phyloP scores from a whole-genome alignment of 495 filamentous ascomycete genomes.

The Durotheca rogersii region DNA sequence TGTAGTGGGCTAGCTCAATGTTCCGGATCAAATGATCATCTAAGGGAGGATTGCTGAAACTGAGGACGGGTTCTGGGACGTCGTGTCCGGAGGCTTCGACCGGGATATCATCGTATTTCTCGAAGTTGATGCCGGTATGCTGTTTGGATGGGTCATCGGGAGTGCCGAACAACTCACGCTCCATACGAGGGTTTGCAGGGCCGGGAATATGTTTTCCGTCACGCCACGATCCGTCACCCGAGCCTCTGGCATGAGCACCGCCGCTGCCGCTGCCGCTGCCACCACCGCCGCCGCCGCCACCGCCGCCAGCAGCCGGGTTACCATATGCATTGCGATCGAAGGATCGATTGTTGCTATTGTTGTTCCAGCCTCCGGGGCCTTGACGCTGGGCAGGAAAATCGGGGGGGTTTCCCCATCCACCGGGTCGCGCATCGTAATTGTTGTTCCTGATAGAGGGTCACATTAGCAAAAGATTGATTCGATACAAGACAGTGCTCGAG shows the following conservation, averaged over 20 bases:
- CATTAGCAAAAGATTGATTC: slow-evolving; percentile 22
- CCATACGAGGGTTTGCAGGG: slow-evolving; percentile 78
- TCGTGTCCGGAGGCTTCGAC: slow-evolving; percentile 94
- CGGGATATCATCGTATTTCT: slow-evolving; percentile 99
- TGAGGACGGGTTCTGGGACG: slow-evolving; percentile 86
- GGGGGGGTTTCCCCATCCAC: slow-evolving; percentile 30
- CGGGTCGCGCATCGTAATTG: slow-evolving; percentile 44
- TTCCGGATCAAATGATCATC: slow-evolving; percentile 89
- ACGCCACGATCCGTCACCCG: slow-evolving; percentile 91
- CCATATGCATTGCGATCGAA: slow-evolving; percentile 63
- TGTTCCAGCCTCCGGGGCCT: slow-evolving; percentile 33
- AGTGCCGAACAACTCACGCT: slow-evolving; percentile 93
- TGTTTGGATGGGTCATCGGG: slow-evolving; percentile 93
- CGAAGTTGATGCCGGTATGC: slow-evolving; percentile 97
- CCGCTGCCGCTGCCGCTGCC: slow-evolving; percentile 51
- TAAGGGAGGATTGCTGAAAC: slow-evolving; percentile 90
- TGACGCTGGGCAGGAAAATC: slow-evolving; percentile 33
- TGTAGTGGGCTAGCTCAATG: slow-evolving; percentile 91
- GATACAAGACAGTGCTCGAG: background rate
- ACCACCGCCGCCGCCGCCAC: slow-evolving; percentile 46
- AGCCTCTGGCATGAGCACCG: slow-evolving; percentile 63
- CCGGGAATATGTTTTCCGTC: slow-evolving; percentile 96
- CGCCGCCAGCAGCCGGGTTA: slow-evolving; percentile 63
- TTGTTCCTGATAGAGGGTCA: slow-evolving; percentile 40
- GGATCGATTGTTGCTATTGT: slow-evolving; percentile 34